Percentiles rank a stretch among this genome's conserved stretches.
Evolutionary conservation across 768 basidiomycete species (phyloP).

Genomic region (Tricholoma matsutake): DNA sequence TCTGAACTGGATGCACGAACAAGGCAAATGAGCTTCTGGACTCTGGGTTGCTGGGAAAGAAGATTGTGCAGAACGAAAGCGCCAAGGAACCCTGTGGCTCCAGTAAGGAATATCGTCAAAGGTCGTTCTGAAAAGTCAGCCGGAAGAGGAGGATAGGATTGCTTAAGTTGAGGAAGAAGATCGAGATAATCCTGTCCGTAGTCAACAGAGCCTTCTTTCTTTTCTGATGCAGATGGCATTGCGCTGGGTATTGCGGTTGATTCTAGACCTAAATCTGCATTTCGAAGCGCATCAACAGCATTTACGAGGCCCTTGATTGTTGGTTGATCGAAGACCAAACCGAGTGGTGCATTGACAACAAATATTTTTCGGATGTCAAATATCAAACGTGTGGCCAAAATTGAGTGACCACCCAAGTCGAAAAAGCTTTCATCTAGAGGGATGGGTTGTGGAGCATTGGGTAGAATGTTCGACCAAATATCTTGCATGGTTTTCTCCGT

Average conservation of each 20-base stretch:
- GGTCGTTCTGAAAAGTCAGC: conserved; percentile 49
- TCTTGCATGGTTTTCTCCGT: conserved; percentile 79
- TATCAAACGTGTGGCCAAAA: conserved; percentile 93
- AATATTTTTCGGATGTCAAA: conserved; percentile 95
- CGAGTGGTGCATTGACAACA: conserved; percentile 86
- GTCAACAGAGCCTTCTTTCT: conserved; percentile 39
- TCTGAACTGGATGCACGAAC: conserved; percentile 68
- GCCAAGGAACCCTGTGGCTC: conserved; percentile 95
- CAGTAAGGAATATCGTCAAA: conserved; percentile 89
- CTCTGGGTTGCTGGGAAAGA: conserved; percentile 54
- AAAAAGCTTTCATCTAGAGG: conserved; percentile 95
- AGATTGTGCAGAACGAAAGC: conserved; percentile 87
- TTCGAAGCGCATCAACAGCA: conserved; percentile 71
- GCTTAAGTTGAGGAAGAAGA: conserved; percentile 55
- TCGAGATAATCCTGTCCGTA: conserved; percentile 79
- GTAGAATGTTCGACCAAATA: conserved; percentile 85
- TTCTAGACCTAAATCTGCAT: conserved; percentile 70
- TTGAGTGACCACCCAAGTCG: conserved; percentile 97
- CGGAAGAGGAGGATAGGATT: conserved; percentile 60
- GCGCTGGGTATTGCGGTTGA: background rate
- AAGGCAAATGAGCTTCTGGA: conserved; percentile 89
- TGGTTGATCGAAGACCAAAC: conserved; percentile 87
- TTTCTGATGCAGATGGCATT: conserved; percentile 11
- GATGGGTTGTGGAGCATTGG: conserved; percentile 72
- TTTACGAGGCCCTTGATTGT: conserved; percentile 76